A percentile compares a stretch with the other conserved stretches of the same genome.
phyloP scores from a whole-genome alignment of 2,329 filamentous ascomycete genomes.

The Fusarium caatingaense region DNA sequence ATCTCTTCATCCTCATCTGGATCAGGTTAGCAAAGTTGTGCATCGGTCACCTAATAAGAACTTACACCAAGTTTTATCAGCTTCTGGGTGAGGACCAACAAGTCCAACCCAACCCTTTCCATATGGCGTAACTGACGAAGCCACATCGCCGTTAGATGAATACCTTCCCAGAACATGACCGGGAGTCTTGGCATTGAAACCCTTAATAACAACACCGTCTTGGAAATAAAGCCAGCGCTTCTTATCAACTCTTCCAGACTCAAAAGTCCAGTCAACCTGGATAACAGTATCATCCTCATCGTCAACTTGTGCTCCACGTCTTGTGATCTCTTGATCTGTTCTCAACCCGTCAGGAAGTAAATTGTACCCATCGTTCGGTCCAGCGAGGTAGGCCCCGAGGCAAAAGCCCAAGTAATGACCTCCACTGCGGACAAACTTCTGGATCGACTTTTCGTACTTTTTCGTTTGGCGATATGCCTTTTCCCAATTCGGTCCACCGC shows the following conservation, averaged over 20 bases:
- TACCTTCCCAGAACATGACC: not conserved
- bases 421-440: not conserved
- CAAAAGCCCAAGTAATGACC: constrained; percentile 10
- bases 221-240: constrained; percentile 20
- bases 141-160: constrained; percentile 2
- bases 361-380: not conserved
- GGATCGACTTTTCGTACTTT: not conserved
- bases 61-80: constrained; percentile 15
- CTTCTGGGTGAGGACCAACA: constrained; percentile 14
- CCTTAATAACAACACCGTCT: constrained; percentile 14
- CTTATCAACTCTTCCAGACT: not conserved
- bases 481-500: not conserved
- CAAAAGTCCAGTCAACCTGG: constrained; percentile 11
- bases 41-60: too few species aligned
- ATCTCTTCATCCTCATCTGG: constrained; percentile 2
- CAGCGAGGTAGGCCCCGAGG: constrained; percentile 12
- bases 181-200: not conserved
- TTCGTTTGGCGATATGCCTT: constrained; percentile 8
- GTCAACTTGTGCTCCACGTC: not conserved
- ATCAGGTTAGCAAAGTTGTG: not conserved
- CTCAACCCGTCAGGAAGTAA: not conserved
- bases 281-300: not conserved
- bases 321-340: constrained; percentile 8
- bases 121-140: constrained; percentile 5
- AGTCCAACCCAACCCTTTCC: constrained; percentile 22